These are phyloP conservation scores for Phaffia rhodozyma DNA, from an alignment of 1,284 basidiomycete species.

Conservation along the genomic window DNA sequence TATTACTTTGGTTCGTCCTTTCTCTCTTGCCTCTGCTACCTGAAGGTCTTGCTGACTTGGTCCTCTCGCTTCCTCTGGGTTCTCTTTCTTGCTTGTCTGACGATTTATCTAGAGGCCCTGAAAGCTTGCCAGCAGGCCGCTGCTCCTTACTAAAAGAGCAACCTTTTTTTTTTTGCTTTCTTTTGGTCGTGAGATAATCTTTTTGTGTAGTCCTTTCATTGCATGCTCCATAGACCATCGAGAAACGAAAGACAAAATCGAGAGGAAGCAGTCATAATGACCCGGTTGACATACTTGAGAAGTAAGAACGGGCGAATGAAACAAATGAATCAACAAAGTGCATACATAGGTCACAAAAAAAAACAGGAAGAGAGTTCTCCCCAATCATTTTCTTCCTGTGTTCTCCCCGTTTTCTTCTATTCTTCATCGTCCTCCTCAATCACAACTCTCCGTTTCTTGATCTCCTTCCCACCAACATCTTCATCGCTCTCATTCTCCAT, in stretches of 20 bases:
- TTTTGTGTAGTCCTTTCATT: no score
- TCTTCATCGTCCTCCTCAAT: constrained; percentile 43
- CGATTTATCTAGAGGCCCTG: constrained; percentile 24
- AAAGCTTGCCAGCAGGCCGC: constrained; percentile 41
- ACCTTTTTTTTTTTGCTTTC: no score
- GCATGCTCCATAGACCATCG: neutral
- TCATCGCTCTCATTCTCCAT: constrained; percentile 24
- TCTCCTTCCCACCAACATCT: constrained; percentile 45
- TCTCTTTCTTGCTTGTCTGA: neutral
- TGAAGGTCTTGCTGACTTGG: constrained; percentile 12
- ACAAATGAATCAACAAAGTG: constrained; percentile 18
- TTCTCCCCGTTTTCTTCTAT: constrained; percentile 34
- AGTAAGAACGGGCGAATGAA: constrained; percentile 35
- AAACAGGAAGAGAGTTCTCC: neutral
- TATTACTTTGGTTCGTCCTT: constrained; percentile 42
- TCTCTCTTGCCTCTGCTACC: neutral
- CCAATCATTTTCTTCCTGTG: no score
- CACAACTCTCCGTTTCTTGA: constrained; percentile 31
- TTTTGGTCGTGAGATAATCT: no score
- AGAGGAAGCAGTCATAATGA: neutral
- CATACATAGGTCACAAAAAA: constrained; percentile 19
- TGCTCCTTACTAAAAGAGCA: constrained; percentile 29
- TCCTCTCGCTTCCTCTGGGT: neutral
- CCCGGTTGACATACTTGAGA: constrained; percentile 30
- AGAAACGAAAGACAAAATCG: neutral